These are phyloP conservation scores for Fusarium sp. DNA, from an alignment of 2,329 filamentous ascomycete genomes.

Conservation along the genomic window DNA sequence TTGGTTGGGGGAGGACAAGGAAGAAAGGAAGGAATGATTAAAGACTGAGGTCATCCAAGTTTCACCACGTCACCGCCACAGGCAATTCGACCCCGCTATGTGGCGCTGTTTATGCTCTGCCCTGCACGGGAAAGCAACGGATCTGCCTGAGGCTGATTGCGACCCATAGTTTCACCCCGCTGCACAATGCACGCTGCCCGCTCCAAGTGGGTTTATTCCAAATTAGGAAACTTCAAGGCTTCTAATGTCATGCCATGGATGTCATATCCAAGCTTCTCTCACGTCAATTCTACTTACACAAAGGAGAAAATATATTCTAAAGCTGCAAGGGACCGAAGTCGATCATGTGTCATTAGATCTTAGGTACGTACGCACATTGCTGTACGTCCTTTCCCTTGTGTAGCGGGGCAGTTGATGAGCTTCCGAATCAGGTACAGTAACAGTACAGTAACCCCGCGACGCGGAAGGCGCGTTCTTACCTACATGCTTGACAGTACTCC, in stretches of 20 bases:
- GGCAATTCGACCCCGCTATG: slow-evolving; percentile 17
- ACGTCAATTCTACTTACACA: neutral
- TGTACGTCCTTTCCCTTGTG: neutral
- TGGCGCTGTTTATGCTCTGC: slow-evolving; percentile 19
- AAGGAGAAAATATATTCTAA: neutral
- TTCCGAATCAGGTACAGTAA: neutral
- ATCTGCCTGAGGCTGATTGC: neutral
- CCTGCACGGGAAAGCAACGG: neutral
- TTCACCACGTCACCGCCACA: slow-evolving; percentile 37
- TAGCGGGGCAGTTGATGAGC: neutral
- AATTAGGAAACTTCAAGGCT: neutral
- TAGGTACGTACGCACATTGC: neutral
- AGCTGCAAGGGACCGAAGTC: slow-evolving; percentile 20
- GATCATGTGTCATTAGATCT: neutral
- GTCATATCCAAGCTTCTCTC: neutral
- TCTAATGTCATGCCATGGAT: slow-evolving; percentile 1
- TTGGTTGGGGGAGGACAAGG: neutral
- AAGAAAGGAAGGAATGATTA: neutral
- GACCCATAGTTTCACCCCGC: slow-evolving; percentile 5
- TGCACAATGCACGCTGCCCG: neutral
- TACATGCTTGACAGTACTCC: neutral
- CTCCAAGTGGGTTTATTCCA: slow-evolving; percentile 9
- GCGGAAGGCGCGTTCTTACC: slow-evolving; percentile 26
- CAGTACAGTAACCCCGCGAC: slow-evolving; percentile 21
- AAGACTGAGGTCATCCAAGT: slow-evolving; percentile 5